These are phyloP conservation scores for Solanum sejunctum DNA, from an alignment of 257 asterid genomes.

Conservation along the genomic window DNA sequence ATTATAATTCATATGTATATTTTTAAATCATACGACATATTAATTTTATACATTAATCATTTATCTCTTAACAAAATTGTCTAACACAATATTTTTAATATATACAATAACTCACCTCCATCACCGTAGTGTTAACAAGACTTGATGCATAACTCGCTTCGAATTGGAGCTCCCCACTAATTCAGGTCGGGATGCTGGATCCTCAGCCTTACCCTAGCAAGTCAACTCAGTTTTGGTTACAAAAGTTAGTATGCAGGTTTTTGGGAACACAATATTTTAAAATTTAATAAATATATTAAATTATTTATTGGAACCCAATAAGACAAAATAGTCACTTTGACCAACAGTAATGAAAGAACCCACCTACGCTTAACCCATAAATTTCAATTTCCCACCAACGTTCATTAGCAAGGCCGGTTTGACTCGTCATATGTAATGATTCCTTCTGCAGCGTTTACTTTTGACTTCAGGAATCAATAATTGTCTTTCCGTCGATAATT, in stretches of 20 bases:
- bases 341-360: neutral
- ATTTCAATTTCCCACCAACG: neutral
- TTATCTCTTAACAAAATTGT: neutral
- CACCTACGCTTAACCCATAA: neutral
- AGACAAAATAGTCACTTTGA: neutral
- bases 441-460: neutral
- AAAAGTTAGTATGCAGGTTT: no score
- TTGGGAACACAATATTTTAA: neutral
- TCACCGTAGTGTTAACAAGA: no score
- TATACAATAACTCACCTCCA: neutral
- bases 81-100: neutral
- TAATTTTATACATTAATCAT: neutral
- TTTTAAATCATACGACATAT: fast-evolving
- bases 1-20: neutral
- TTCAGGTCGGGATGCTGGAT: no score
- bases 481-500: neutral
- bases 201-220: no score
- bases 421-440: neutral
- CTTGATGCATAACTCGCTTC: no score
- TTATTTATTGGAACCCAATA: neutral
- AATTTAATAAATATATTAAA: neutral
- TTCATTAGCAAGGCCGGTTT: neutral
- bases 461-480: neutral
- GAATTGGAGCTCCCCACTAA: no score
- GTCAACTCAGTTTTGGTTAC: no score